Base-by-base conservation (phyloP, 768 basidiomycete species). In the Pleurotus sapidus region DNA sequence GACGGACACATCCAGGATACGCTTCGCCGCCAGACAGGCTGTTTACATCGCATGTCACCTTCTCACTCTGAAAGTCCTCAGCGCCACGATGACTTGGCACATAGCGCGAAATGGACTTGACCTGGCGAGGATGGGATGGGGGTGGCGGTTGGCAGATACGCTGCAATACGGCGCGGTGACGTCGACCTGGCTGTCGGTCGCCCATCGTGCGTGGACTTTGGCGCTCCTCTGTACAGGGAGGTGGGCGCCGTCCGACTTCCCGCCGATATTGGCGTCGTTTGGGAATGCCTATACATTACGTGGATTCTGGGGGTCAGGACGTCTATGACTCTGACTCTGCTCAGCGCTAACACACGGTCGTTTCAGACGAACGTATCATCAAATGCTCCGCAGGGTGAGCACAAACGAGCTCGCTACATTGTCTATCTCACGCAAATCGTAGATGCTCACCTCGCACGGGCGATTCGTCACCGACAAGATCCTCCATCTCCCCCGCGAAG, bases 271-370 rank as follows among this genome's bases (percentile, higher is more conserved):
- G 34, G 71, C 70, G 15, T 45, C 24, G 27, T 69, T 61, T 61
- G 50, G 49, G 1, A 66, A 73, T n/a, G 63, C 70, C 0, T 70
- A 69, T 46, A 69, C 68, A 2, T n/a, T 73, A 1, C 64, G 71
- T 11, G 65, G 60, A 27, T 67, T 73, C 47, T 74, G 72, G 74
- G 70, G 72, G 73, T 72, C 53, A 18, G 71, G 20, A 45, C 39
- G n/a, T 9, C 8, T 8, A 43, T 34, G 8, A 11, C 15, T 34
- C 8, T 7, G 2, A 40, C 15, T 48, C 40, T 57, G 23, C 17
- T 34, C 15, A 8, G 2, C 24, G 4, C 18, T 42, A 5, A 15
- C 8, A 9, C 12, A 5, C 8, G 20, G 25, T 54, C 14, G 39
- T 23, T 24, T 15, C 49, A 73, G 72, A 15, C 64, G 63, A 55